Evolutionary conservation across 2,329 filamentous ascomycete species (phyloP), one percentile per base, ranked within the genome.

Genomic region (Colletotrichum echinochloae): DNA sequence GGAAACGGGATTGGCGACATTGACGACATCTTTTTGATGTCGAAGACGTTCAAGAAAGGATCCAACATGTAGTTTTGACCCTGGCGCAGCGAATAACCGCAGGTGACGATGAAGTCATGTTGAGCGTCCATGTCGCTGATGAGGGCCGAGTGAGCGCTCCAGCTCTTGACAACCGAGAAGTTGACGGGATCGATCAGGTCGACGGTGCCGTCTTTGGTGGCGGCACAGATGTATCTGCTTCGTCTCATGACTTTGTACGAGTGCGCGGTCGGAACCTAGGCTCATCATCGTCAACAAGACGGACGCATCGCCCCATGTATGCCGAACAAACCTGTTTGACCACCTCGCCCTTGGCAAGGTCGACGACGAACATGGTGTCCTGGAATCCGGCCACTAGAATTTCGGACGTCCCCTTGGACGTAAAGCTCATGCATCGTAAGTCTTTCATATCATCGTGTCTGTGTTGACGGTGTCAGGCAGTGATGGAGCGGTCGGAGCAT

Each of bases 111-210:
- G 74, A 96, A 96, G 79, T 98, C 95, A 77, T 96, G 94, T 78
- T 96, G 93, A 11, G 95, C 94, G 82, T 99, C 96, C 93, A 99
- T 98, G 79, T 98, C 95, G 79, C 94, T 97, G 78, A 99, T 93
- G 61, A 91, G 89, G 11, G 94, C 93, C 1, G 92, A 91, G 78
- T 99, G 96, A 0, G 95, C 94, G 78, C 94, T 94, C 93, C 96
- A 99, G 14, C 89, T 90, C 79, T 95, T 97, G 74, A 96, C 85
- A 6, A 97, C 87, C 51, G 89, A 88, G 77, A 97, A 93, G 66
- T 87, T 93, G 65, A 89, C 85, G 1, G 95, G 89, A 77, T 97
- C 95, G 28, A 99, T 86, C 37, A 98, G 91, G 80, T 98, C 91
- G 57, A 99, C 92, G 23, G 89, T 89, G 52, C 96, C 96, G 54